Evolutionary conservation across 495 filamentous ascomycete species (phyloP), one percentile per base, ranked within the genome.

Genomic region (Podospora comata): DNA sequence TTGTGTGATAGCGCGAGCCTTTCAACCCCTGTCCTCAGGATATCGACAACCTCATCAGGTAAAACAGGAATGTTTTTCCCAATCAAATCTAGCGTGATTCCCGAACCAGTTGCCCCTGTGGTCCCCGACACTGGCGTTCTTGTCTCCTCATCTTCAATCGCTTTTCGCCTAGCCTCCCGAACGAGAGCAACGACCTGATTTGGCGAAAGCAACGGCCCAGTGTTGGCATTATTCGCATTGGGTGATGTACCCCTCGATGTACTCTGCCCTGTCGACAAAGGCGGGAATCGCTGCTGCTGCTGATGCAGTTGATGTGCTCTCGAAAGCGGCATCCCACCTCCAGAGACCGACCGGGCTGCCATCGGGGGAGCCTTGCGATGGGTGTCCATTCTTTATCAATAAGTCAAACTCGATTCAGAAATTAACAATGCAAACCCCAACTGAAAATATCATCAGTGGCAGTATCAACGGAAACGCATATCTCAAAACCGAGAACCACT

Each of bases 1-100:
- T 95, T 95, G 76, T 93, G 90, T 11, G 90, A 90, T 62, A 94
- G 77, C 28, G 91, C 91, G 44, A 93, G 82, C 72, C 91, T 93
- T 79, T 92, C 91, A 39, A 94, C 88, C 70, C 92, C 90, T 75
- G 91, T 84, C 77, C 89, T 90, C 69, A 95, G 88, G 66, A 93
- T 85, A 73, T 91, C 90, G 30, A 94, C 85, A 39, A 93, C 89
- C 69, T 91, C 88, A 60, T 91, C 88, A 0, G 92, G 91, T 72
- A 95, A 87, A 62, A 81, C 83, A 53, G 82, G 81, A 64, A 95
- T 90, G 65, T 87, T 84, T 62, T 88, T 88, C 77, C 90, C 88
- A 66, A 88, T 89, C 73, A 95, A 80, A 75, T 94, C 89, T 67
- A 95, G 85, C 15, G 91, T 93, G 75, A 92, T 80, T 28, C 81